These are phyloP conservation scores for Syzygium syzygioides DNA, from an alignment of 441 rosid species.

Conservation along the genomic window DNA sequence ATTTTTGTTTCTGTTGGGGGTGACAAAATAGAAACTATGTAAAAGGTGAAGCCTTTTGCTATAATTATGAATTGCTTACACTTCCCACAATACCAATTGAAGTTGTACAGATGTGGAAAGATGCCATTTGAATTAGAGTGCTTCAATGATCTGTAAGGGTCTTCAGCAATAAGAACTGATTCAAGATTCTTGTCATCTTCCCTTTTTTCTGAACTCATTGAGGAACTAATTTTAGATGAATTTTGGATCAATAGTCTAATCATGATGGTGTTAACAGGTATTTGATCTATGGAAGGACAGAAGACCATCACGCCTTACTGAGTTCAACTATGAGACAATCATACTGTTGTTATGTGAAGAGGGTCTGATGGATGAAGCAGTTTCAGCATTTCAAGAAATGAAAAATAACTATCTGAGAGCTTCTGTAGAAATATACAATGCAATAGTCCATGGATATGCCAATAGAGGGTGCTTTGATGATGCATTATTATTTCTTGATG, in stretches of 20 bases:
- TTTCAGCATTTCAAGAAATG: slow-evolving; percentile 40
- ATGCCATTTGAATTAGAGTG: neutral
- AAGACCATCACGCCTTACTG: slow-evolving; percentile 39
- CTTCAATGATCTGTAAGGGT: neutral
- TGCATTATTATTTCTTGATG: slow-evolving; percentile 34
- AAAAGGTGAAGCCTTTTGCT: neutral
- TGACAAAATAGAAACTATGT: neutral
- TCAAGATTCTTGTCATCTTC: neutral
- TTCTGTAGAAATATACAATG: slow-evolving; percentile 45
- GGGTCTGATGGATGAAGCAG: slow-evolving; percentile 42
- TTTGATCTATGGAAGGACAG: slow-evolving; percentile 57
- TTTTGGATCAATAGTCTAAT: neutral
- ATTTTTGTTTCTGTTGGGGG: neutral
- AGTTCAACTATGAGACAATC: slow-evolving; percentile 48
- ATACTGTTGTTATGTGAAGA: slow-evolving; percentile 41
- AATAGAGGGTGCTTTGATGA: slow-evolving; percentile 39
- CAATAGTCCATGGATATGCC: slow-evolving; percentile 48
- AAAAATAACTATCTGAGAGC: slow-evolving; percentile 29
- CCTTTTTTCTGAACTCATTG: neutral
- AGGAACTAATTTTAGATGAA: neutral
- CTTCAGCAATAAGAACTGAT: neutral
- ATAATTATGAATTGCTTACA: neutral
- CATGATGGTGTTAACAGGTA: slow-evolving; percentile 29
- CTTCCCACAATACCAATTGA: neutral
- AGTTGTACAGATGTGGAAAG: neutral